Conservation (phyloP, 2,329 filamentous ascomycete genomes). For the Fusarium pilosicola region DNA sequence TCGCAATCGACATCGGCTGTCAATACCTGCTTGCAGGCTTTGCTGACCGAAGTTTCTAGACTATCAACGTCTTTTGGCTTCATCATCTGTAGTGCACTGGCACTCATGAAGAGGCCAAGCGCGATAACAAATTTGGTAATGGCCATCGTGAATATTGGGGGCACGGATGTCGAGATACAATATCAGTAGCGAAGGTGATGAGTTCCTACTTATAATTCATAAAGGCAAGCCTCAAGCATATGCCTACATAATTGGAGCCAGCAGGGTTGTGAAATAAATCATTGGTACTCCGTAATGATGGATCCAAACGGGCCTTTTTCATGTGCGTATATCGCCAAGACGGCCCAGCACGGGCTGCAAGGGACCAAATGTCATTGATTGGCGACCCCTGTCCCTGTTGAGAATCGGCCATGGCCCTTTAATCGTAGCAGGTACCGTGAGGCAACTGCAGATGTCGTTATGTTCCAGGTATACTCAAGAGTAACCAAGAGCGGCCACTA, state of each 20-base stretch:
- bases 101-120: not conserved
- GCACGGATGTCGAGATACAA: not conserved
- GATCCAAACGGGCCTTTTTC: not conserved
- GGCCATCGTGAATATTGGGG: not conserved
- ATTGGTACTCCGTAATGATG: not conserved
- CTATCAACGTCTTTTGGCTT: not conserved
- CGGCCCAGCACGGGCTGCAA: not conserved
- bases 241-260: too few species aligned
- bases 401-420: not conserved
- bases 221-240: not conserved
- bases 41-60: too few species aligned
- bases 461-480: rapidly evolving
- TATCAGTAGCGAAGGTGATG: not conserved
- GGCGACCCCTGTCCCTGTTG: not conserved
- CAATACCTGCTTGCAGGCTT: not conserved
- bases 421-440: too few species aligned
- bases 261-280: not conserved
- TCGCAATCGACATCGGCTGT: not conserved
- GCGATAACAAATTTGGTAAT: not conserved
- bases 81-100: not conserved
- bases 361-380: not conserved
- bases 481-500: not conserved
- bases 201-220: not conserved
- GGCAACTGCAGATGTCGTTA: too few species aligned
- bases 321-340: not conserved